phyloP scores from a whole-genome alignment of 2,329 filamentous ascomycete species.

The Diaporthe ampelina region DNA sequence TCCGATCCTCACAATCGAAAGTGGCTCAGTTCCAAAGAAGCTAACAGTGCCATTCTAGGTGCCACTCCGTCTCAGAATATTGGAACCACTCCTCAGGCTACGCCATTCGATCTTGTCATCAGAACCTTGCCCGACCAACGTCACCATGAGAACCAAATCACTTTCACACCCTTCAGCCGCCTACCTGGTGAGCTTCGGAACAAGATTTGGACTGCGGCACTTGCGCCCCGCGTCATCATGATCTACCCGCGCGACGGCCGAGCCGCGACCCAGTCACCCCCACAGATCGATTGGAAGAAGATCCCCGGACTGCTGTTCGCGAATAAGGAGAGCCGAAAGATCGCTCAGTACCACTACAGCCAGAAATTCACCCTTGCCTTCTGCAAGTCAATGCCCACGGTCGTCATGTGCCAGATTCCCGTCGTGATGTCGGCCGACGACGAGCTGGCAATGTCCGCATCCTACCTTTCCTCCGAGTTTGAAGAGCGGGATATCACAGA shows the following conservation, averaged over 20 bases:
- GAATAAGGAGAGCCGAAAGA: neutral
- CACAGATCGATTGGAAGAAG: neutral
- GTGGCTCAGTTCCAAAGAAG: no score
- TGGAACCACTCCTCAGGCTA: neutral
- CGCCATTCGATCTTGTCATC: no score
- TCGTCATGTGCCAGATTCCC: neutral
- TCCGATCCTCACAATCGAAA: no score
- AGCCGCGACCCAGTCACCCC: neutral
- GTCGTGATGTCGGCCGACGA: neutral
- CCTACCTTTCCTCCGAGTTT: neutral
- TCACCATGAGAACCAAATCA: neutral
- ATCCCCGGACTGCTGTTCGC: neutral
- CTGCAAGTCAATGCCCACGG: neutral
- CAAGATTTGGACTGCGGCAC: neutral
- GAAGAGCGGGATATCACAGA: no score
- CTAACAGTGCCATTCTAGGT: neutral
- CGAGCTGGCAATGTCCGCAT: neutral
- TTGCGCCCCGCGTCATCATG: neutral
- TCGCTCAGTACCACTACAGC: neutral
- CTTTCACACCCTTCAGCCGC: neutral
- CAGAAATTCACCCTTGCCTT: neutral
- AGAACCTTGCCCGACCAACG: no score
- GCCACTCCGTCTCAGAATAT: neutral
- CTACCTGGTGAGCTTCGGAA: neutral
- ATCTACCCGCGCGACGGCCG: neutral